phyloP scores from a whole-genome alignment of 148 eudicot genomes.

The Talinum fruticosum region DNA sequence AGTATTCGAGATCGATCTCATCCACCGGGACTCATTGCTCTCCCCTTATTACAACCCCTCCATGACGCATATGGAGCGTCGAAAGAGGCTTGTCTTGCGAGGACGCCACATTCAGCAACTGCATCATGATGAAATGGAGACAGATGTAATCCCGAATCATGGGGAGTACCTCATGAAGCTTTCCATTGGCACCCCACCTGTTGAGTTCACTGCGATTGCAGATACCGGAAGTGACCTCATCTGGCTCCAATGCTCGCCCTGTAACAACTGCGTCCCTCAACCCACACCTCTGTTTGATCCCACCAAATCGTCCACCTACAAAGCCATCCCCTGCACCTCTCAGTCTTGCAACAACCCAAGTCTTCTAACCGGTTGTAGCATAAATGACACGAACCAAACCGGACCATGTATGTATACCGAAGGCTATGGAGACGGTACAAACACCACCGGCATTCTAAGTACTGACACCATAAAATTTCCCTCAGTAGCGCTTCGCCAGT shows the following conservation, averaged over 20 bases:
- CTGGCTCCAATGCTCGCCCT: slow-evolving; percentile 34
- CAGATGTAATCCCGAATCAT: slow-evolving; percentile 23
- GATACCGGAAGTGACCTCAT: slow-evolving; percentile 39
- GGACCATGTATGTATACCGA: neutral
- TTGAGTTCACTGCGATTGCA: slow-evolving; percentile 20
- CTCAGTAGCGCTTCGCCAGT: neutral
- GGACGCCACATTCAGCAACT: too few species aligned
- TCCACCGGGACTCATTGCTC: slow-evolving; percentile 10
- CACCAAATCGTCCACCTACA: slow-evolving; percentile 30
- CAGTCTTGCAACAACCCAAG: slow-evolving; percentile 17
- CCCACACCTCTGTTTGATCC: slow-evolving; percentile 27
- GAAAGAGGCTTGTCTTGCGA: neutral
- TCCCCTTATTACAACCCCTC: slow-evolving; percentile 1
- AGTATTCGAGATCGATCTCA: slow-evolving; percentile 13
- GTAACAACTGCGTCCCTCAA: slow-evolving; percentile 22
- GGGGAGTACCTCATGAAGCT: slow-evolving; percentile 33
- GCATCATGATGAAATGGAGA: neutral
- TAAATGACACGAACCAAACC: neutral
- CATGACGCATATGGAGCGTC: neutral
- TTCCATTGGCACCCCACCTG: slow-evolving; percentile 30
- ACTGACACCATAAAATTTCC: slow-evolving; percentile 22
- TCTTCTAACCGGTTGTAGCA: slow-evolving; percentile 10
- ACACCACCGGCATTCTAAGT: slow-evolving; percentile 11
- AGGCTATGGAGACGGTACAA: slow-evolving; percentile 26
- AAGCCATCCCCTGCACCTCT: slow-evolving; percentile 21